Percentiles rank a stretch among this genome's conserved stretches.
These are phyloP conservation scores for Detonula confervacea DNA, from an alignment of 352 stramenopile genomes.

Conservation along the genomic window DNA sequence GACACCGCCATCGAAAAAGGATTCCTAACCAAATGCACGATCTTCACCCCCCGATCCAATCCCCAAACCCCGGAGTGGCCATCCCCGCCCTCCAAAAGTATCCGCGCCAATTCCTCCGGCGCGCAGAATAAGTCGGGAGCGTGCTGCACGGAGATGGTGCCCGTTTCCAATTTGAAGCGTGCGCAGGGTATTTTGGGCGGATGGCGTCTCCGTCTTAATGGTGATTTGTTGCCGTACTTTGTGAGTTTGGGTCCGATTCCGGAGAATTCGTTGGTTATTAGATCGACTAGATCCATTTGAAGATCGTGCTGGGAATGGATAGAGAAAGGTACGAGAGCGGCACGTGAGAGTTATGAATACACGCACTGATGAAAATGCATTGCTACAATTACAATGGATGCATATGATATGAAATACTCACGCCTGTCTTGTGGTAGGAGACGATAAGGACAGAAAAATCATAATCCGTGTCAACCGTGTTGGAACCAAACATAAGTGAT, in stretches of 20 bases:
- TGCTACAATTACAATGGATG: not conserved
- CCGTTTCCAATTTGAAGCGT: constrained; percentile 5
- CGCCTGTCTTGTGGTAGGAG: constrained; percentile 24
- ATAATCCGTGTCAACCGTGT: not conserved
- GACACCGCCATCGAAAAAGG: constrained; percentile 53
- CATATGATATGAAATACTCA: constrained; percentile 11
- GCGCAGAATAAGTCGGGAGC: constrained; percentile 41
- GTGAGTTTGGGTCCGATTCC: not conserved
- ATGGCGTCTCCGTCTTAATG: constrained; percentile 9
- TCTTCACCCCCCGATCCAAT: constrained; percentile 30
- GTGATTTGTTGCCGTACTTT: constrained; percentile 13
- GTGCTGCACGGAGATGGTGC: constrained; percentile 22
- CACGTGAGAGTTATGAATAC: not conserved
- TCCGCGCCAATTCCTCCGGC: constrained; percentile 17
- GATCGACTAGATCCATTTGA: constrained; percentile 25
- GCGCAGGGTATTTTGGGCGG: not conserved
- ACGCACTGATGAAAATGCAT: not conserved
- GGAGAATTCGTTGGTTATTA: constrained; percentile 7
- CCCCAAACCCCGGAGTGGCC: not conserved
- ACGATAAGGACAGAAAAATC: constrained; percentile 18
- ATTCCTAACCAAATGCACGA: constrained; percentile 56
- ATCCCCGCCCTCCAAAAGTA: constrained; percentile 16
- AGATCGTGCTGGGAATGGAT: constrained; percentile 10
- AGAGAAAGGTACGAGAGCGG: not conserved
- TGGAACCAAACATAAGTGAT: not conserved